These are phyloP conservation scores for Arachnomyces sp. DNA, from an alignment of 2,329 filamentous ascomycete species.

Conservation along the genomic window DNA sequence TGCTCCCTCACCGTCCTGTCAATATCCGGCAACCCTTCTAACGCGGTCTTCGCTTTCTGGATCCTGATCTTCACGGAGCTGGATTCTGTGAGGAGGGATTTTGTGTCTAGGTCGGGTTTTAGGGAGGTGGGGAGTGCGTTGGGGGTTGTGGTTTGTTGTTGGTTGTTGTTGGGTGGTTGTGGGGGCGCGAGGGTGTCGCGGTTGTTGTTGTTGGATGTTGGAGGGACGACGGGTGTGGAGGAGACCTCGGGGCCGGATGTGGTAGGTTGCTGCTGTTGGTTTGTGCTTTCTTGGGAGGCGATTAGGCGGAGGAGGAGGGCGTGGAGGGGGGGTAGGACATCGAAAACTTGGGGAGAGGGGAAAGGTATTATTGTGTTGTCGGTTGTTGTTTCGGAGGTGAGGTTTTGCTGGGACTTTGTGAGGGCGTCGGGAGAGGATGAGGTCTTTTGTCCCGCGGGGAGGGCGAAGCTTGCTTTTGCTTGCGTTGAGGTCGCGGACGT, in stretches of 20 bases:
- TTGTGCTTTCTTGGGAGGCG: slow-evolving; percentile 35
- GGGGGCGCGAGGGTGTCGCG: slow-evolving; percentile 16
- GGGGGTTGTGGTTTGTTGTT: slow-evolving; percentile 15
- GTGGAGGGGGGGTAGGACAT: slow-evolving; percentile 74
- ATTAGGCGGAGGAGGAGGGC: slow-evolving; percentile 68
- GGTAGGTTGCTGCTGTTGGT: slow-evolving; percentile 22
- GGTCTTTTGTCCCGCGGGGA: slow-evolving; percentile 5
- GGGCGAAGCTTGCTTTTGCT: neutral
- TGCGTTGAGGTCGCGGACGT: slow-evolving; percentile 3
- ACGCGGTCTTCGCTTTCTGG: slow-evolving; percentile 58
- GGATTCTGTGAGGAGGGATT: slow-evolving; percentile 71
- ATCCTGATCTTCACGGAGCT: slow-evolving; percentile 76
- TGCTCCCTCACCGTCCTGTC: slow-evolving; percentile 37
- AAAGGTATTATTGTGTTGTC: slow-evolving; percentile 35
- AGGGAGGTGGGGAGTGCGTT: slow-evolving; percentile 30
- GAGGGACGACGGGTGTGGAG: slow-evolving; percentile 18
- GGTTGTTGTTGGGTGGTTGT: slow-evolving; percentile 21
- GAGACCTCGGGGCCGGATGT: slow-evolving; percentile 11
- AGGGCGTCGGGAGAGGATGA: slow-evolving; percentile 4
- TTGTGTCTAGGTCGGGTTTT: slow-evolving; percentile 46
- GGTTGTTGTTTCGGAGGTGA: slow-evolving; percentile 1
- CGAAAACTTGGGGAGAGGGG: slow-evolving; percentile 73
- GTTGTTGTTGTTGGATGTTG: slow-evolving; percentile 16
- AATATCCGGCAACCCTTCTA: slow-evolving; percentile 37
- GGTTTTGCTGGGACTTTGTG: slow-evolving; percentile 4